These are phyloP conservation scores for Hymenoscyphus salicellus DNA, from an alignment of 2,329 filamentous ascomycete species.

Conservation along the genomic window DNA sequence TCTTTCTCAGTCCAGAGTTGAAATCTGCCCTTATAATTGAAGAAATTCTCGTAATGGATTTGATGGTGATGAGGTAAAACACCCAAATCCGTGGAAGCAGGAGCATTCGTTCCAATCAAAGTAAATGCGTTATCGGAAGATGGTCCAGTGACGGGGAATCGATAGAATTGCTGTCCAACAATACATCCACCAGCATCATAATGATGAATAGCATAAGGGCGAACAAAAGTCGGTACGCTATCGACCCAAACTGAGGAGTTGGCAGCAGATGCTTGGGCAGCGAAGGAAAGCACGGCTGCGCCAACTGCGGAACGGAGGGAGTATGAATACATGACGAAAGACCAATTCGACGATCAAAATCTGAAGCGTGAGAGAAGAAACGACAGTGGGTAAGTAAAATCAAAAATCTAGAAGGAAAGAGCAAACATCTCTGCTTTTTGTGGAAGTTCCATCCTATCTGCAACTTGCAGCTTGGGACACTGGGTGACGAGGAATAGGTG, in stretches of 20 bases:
- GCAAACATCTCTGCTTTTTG: not conserved
- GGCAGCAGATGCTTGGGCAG: not conserved
- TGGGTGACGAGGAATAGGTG: not conserved
- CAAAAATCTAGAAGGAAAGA: not conserved
- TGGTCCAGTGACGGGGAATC: constrained; percentile 44
- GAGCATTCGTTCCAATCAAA: constrained; percentile 44
- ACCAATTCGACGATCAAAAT: not conserved
- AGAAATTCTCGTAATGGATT: constrained; percentile 47
- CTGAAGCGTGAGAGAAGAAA: not conserved
- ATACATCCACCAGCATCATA: constrained; percentile 29
- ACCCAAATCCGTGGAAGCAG: constrained; percentile 38
- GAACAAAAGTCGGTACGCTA: constrained; percentile 22
- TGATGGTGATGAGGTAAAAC: constrained; percentile 45
- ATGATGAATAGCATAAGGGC: constrained; percentile 29
- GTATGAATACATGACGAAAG: constrained; percentile 1
- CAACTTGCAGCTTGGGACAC: not conserved
- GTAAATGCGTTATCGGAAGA: constrained; percentile 46
- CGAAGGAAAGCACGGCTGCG: not conserved
- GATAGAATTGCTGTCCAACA: constrained; percentile 40
- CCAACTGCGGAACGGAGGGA: not conserved
- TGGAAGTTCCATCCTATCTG: not conserved
- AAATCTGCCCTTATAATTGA: constrained; percentile 43
- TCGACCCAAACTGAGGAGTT: constrained; percentile 37
- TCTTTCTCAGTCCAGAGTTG: constrained; percentile 43
- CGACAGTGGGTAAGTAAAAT: not conserved